These are phyloP conservation scores for Austropuccinia psidii DNA, from an alignment of 1,284 basidiomycete genomes.

Conservation along the genomic window DNA sequence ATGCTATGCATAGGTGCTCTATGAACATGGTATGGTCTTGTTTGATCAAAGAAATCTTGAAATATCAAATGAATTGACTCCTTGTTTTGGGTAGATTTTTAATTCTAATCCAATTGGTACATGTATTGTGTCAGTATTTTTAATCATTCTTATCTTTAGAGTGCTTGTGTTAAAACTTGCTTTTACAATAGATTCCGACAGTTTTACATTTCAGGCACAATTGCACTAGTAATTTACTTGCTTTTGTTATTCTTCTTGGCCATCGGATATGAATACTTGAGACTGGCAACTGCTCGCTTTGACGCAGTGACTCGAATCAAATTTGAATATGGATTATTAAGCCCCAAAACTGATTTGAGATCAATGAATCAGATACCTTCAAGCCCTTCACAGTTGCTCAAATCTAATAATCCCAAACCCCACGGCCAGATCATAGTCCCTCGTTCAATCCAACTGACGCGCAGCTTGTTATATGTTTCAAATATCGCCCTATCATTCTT, in stretches of 20 bases:
- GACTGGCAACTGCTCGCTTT: constrained; percentile 7
- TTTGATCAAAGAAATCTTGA: too few species aligned
- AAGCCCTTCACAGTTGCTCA: too few species aligned
- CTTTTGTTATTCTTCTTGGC: constrained; percentile 11
- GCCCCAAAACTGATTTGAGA: background rate
- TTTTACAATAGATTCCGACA: constrained; percentile 7
- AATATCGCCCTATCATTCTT: constrained; percentile 36
- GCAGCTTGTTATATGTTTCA: constrained; percentile 24
- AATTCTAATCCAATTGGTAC: constrained; percentile 30
- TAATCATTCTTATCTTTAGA: background rate
- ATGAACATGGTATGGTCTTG: constrained; percentile 27
- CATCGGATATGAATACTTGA: constrained; percentile 25
- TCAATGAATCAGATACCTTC: too few species aligned
- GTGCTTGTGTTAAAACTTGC: background rate
- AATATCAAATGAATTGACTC: too few species aligned
- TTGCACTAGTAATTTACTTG: constrained; percentile 15
- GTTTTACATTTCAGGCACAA: constrained; percentile 31
- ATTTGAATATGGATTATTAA: too few species aligned
- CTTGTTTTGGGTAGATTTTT: constrained; percentile 5
- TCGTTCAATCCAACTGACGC: constrained; percentile 13
- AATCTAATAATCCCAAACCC: background rate
- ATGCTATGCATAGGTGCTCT: constrained; percentile 10
- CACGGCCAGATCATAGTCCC: constrained; percentile 21
- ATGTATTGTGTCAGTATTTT: constrained; percentile 27
- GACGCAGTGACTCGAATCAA: constrained; percentile 18